Conservation (phyloP, 1,284 basidiomycete genomes). For the Abortiporus biennis region DNA sequence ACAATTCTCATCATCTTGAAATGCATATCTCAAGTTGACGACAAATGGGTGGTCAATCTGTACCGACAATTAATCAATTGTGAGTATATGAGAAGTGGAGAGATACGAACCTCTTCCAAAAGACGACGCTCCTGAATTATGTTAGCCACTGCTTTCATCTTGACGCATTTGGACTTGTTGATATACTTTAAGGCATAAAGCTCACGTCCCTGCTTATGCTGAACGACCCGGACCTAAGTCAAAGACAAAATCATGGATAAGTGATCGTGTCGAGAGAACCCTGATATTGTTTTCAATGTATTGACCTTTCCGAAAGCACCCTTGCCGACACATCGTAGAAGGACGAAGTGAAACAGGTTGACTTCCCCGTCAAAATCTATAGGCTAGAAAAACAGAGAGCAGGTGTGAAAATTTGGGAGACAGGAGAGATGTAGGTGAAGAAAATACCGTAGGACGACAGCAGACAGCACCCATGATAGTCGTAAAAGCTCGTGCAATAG, state of each 20-base stretch:
- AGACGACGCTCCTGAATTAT: constrained; percentile 92
- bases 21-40: constrained; percentile 95
- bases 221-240: constrained; percentile 90
- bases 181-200: constrained; percentile 99
- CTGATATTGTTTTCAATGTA: no score
- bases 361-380: constrained; percentile 98
- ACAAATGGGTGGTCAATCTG: constrained; percentile 96
- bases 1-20: constrained; percentile 98
- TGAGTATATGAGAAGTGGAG: constrained; percentile 10
- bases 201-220: constrained; percentile 95
- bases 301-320: constrained; percentile 96
- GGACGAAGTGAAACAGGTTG: constrained; percentile 95
- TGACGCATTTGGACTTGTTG: constrained; percentile 96
- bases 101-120: constrained; percentile 75
- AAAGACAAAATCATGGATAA: constrained; percentile 1
- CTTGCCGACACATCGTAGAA: constrained; percentile 92
- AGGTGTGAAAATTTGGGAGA: constrained; percentile 5
- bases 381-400: constrained; percentile 48
- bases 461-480: constrained; percentile 74
- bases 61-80: not conserved
- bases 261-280: not conserved
- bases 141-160: constrained; percentile 97
- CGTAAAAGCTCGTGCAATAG: constrained; percentile 18
- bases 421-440: constrained; percentile 6
- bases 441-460: constrained; percentile 69